phyloP scores from a whole-genome alignment of 1,139 yeast genomes.

The Magnusiomyces magnusii region DNA sequence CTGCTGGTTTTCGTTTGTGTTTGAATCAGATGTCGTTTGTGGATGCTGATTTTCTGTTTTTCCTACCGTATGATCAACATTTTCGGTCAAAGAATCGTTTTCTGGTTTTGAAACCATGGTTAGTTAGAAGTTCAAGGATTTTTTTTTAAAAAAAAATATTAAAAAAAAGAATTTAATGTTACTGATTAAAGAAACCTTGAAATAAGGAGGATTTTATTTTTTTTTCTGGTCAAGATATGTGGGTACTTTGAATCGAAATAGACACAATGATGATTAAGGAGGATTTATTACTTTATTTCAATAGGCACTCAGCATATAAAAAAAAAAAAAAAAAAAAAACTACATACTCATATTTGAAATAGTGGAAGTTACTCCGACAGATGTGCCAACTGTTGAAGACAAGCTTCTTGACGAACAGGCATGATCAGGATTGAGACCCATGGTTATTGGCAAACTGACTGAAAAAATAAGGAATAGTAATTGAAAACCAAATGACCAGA shows the following conservation, averaged over 20 bases:
- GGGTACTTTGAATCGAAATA: neutral
- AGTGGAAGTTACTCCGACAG: neutral
- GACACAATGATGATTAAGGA: no score
- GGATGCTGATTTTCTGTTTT: neutral
- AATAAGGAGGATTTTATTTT: neutral
- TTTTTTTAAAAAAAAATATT: no score
- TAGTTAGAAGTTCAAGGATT: neutral
- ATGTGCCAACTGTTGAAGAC: neutral
- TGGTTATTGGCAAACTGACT: no score
- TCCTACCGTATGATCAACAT: no score
- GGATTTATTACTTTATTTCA: no score
- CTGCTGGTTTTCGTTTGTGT: neutral
- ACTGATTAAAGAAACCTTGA: neutral
- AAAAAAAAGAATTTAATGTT: neutral
- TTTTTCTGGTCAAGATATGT: neutral
- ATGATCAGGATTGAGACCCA: no score
- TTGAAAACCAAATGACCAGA: no score
- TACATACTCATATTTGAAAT: neutral
- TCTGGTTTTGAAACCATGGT: neutral
- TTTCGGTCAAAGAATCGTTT: neutral
- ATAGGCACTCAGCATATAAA: neutral
- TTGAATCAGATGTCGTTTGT: neutral
- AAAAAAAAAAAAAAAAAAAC: neutral
- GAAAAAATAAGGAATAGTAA: no score
- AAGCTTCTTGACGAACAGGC: no score